A percentile compares a stretch with the other conserved stretches of the same genome.
Conservation (phyloP, 2,329 filamentous ascomycete genomes). For the Thelonectria blattea region DNA sequence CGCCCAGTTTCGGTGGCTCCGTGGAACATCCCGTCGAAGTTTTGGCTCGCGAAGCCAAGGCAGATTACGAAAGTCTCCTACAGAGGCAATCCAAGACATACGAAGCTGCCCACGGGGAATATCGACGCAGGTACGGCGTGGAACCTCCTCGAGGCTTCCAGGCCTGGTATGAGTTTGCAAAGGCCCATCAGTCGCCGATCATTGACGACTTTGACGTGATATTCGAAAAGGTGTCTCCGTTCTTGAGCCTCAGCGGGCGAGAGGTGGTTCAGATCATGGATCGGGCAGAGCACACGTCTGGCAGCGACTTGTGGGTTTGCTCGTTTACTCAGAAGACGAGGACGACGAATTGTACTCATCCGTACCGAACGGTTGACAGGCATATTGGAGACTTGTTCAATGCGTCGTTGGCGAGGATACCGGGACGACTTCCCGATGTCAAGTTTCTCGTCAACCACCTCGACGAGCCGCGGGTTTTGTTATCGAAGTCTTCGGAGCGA, state of each 20-base stretch:
- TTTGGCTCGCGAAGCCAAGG: slow-evolving; percentile 38
- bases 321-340: slow-evolving; percentile 33
- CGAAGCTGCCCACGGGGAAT: slow-evolving; percentile 47
- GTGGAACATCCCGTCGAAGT: slow-evolving; percentile 45
- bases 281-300: slow-evolving; percentile 28
- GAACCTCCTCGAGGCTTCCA: slow-evolving; percentile 55
- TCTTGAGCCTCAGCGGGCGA: slow-evolving; percentile 46
- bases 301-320: slow-evolving; percentile 49
- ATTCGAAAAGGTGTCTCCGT: slow-evolving; percentile 47
- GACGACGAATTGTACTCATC: slow-evolving; percentile 44
- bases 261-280: slow-evolving; percentile 41
- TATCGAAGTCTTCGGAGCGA: slow-evolving; percentile 24
- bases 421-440: slow-evolving; percentile 43
- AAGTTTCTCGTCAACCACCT: slow-evolving; percentile 54
- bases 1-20: slow-evolving; percentile 20
- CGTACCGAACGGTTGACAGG: slow-evolving; percentile 41
- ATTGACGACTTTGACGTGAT: slow-evolving; percentile 59
- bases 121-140: slow-evolving; percentile 49
- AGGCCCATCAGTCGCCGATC: slow-evolving; percentile 47
- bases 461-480: slow-evolving; percentile 54
- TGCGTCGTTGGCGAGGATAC: slow-evolving; percentile 35
- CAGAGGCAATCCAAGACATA: slow-evolving; percentile 47
- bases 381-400: slow-evolving; percentile 43
- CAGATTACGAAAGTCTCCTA: slow-evolving; percentile 41
- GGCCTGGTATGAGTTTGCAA: slow-evolving; percentile 52